Evolutionary conservation across 805 yeast species (phyloP).

Genomic region (Lipomyces spencermartinsiae): DNA sequence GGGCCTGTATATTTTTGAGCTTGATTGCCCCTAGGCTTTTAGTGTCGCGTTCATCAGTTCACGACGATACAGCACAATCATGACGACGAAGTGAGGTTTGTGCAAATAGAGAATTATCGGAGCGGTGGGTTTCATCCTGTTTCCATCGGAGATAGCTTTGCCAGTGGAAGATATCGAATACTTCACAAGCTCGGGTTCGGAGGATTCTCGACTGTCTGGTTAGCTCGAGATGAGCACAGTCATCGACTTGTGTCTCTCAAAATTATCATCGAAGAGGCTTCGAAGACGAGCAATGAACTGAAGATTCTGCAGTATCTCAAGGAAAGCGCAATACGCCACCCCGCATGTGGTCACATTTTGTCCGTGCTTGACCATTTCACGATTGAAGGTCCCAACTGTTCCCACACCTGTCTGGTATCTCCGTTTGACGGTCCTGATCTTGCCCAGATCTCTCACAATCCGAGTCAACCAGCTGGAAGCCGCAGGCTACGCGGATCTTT

Average conservation of each 20-base stretch:
- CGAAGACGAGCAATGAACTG: neutral
- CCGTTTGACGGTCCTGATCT: neutral
- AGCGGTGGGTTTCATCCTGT: conserved; percentile 6
- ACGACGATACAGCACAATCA: too few species aligned
- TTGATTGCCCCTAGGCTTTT: too few species aligned
- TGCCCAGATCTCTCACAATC: neutral
- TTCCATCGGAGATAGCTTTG: conserved; percentile 1
- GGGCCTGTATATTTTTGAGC: too few species aligned
- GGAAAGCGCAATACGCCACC: neutral
- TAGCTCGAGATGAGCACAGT: neutral
- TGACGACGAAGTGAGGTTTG: too few species aligned
- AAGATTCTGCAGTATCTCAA: conserved; percentile 7
- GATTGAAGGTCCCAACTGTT: conserved; percentile 4
- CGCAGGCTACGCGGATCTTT: conserved; percentile 7
- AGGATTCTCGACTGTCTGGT: conserved; percentile 8
- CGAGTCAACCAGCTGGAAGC: neutral
- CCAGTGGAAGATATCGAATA: conserved; percentile 5
- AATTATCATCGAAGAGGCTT: neutral
- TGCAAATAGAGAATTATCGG: conserved; percentile 3
- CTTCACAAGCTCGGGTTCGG: conserved; percentile 7
- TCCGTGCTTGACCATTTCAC: conserved; percentile 1
- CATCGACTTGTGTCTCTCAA: conserved; percentile 1
- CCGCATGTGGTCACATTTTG: neutral
- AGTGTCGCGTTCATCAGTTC: too few species aligned
- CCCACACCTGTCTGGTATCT: neutral